A percentile compares a stretch with the other conserved stretches of the same genome.
These are phyloP conservation scores for Actinomortierella wolfii DNA, from an alignment of 371 early-diverging fungal species.

Conservation along the genomic window DNA sequence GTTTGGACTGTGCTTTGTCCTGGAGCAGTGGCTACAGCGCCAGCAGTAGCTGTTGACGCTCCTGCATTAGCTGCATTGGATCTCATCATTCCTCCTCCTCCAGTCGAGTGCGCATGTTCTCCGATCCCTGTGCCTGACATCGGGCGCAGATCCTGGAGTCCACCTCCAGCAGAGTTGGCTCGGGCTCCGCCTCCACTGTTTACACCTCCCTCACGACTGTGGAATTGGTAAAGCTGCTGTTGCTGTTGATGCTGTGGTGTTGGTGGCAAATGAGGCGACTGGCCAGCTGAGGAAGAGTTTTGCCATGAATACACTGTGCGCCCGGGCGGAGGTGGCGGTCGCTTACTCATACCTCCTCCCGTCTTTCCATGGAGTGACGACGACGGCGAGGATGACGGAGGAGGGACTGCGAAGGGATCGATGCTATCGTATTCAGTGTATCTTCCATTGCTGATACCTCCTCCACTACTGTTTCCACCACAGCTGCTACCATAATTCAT, in stretches of 20 bases:
- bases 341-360: neutral
- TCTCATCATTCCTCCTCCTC: no score
- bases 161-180: slow-evolving; percentile 26
- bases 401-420: no score
- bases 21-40: slow-evolving; percentile 3
- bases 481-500: neutral
- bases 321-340: neutral
- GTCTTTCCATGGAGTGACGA: no score
- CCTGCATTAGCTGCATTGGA: neutral
- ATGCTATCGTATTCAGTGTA: no score
- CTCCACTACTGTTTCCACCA: neutral
- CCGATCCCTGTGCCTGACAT: no score
- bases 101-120: no score
- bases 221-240: neutral
- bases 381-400: neutral
- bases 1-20: no score
- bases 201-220: slow-evolving; percentile 12
- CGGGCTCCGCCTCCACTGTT: slow-evolving; percentile 24
- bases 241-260: slow-evolving; percentile 4
- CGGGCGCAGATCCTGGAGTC: slow-evolving; percentile 1
- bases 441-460: neutral
- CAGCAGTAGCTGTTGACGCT: slow-evolving; percentile 6
- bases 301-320: slow-evolving; percentile 6
- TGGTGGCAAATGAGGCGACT: neutral
- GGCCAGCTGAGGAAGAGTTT: neutral